Evolutionary conservation across 352 stramenopile species (phyloP), one percentile per base, ranked within the genome.

Genomic region (Phytophthora aleatoria): DNA sequence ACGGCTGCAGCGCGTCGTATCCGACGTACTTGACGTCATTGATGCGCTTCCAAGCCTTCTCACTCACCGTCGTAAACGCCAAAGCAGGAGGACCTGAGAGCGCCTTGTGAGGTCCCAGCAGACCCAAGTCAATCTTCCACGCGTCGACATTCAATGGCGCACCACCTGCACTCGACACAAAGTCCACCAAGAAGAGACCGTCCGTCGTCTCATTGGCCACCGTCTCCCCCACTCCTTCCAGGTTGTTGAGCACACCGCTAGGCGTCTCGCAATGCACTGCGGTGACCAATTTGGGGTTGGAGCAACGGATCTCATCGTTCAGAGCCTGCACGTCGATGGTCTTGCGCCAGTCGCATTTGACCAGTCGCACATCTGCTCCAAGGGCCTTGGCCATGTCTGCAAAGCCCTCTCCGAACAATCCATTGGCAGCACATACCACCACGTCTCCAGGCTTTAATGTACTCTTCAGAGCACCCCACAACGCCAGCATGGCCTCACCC

Each of bases 381-480:
- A 87, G 50, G 5, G 48, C 71, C 26, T 62, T 70, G 27, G 77
- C 77, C 77, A 87, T 87, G 26, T 63, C 60, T 2, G 74, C 77
- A 45, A 87, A 87, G 26, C 77, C 77, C 28, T 78, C 61, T 13
- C 77, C 77, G 39, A 83, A 86, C 42, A 87, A 27, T 5, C 77
- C 77, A 53, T 84, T 87, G 24, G 62, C 69, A 20, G 54, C 77
- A 50, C 78, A 83, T 3, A 87, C 57, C 26, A 87, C 78, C 12
- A 70, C 57, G 35, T 85, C 78, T 5, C 75, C 73, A 24, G 72
- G 67, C 36, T 49, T 47, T 1, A 87, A 20, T 1, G 67, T 73
- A 56, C 78, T 87, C 59, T 82, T 83, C 38, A 87, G 64, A 0
- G 78, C 75, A 20, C 78, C 78, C 78, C 78, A 87, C 50, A 87